Evolutionary conservation across 768 basidiomycete genomes (phyloP), one percentile per base, ranked within the genome.

Genomic region (Collybiopsis confluens): DNA sequence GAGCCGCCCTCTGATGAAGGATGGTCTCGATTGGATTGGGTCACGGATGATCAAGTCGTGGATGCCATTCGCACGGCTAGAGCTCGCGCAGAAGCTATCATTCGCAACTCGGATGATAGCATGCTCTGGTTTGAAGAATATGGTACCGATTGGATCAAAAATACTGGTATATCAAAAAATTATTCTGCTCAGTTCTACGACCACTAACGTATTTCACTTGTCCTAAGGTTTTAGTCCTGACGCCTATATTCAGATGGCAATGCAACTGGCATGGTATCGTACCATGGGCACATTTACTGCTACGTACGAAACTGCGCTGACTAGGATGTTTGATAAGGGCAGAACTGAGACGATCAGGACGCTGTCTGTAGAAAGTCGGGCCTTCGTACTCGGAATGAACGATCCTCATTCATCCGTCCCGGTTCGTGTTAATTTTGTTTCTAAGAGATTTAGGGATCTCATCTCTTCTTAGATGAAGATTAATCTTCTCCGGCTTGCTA

Each of bases 281-380:
- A 82, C 84, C 20, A 88, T 85, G 43, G 83, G 82, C 10, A 70
- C 75, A 54, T 86, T 91, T 61, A 90, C 91, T 3, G 91, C 95
- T 1, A 92, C 90, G 6, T 97, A 98, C 65, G 95, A 98, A 69
- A 97, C 94, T 0, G 90, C 86, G 0, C 78, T 95, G 28, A 96
- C 95, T 1, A 81, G 92, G 23, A 78, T 89, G 67, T 95, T 95
- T 72, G 74, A 86, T 56, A 83, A 86, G 57, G 95, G 92, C 15
- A 81, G 95, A 16, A 97, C 94, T 1, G 95, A 98, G 64, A 93
- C 91, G 0, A 83, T 98, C 49, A 82, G 94, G 23, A 80, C 85
- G 0, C 73, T 89, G 41, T 88, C 84, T 47, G 70, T 69, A 18
- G 89, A 93, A 57, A 88, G 87, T 55, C 78, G 89, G 28, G 74